Percentiles rank a stretch among this genome's conserved stretches.
These are phyloP conservation scores for Globisporangium iwayamae DNA, from an alignment of 352 stramenopile genomes.

Conservation along the genomic window DNA sequence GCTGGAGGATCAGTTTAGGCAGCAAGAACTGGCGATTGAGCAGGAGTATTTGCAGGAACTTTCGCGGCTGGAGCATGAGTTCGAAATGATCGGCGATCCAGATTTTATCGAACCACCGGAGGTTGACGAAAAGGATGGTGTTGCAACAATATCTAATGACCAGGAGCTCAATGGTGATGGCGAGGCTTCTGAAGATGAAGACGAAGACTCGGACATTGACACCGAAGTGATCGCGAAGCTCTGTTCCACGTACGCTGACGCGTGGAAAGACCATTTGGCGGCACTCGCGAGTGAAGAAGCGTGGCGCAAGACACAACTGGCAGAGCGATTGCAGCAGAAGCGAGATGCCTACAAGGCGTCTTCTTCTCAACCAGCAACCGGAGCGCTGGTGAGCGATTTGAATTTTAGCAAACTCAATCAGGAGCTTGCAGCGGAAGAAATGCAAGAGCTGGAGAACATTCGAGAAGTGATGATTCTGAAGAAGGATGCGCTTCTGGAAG, in stretches of 20 bases:
- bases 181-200: not conserved
- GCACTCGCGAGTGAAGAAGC: constrained; percentile 26
- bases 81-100: constrained; percentile 21
- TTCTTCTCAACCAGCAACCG: not conserved
- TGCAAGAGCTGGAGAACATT: constrained; percentile 13
- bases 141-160: not conserved
- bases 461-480: constrained; percentile 6
- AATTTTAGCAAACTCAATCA: constrained; percentile 1
- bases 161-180: not conserved
- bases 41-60: constrained; percentile 51
- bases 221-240: constrained; percentile 34
- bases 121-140: constrained; percentile 15
- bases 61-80: constrained; percentile 49
- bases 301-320: constrained; percentile 31
- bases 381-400: not conserved
- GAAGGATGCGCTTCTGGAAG: constrained; percentile 29
- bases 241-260: constrained; percentile 27
- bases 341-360: not conserved
- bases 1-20: constrained; percentile 37
- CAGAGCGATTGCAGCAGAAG: constrained; percentile 23
- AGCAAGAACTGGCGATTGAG: constrained; percentile 49
- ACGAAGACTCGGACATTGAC: constrained; percentile 21
- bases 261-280: constrained; percentile 26
- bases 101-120: constrained; percentile 25
- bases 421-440: constrained; percentile 4